phyloP scores from a whole-genome alignment of 768 basidiomycete genomes.

The Xerocomus spinulosus region DNA sequence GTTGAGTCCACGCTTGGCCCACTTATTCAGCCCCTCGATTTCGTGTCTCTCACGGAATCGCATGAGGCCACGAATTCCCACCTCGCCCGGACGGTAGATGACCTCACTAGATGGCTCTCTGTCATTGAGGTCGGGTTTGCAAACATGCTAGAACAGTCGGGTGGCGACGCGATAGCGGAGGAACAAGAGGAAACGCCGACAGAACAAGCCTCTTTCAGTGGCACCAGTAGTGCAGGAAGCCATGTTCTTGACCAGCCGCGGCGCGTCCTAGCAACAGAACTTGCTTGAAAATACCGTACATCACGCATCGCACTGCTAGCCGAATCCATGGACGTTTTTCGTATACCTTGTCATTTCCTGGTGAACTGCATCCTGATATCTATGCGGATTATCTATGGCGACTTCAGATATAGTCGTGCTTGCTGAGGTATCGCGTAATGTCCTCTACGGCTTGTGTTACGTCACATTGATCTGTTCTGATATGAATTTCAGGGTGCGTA shows the following conservation, averaged over 20 bases:
- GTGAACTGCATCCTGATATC: slow-evolving; percentile 5
- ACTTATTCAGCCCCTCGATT: slow-evolving; percentile 63
- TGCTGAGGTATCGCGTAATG: slow-evolving; percentile 74
- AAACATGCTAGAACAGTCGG: slow-evolving; percentile 53
- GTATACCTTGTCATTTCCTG: slow-evolving; percentile 12
- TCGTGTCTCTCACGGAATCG: slow-evolving; percentile 48
- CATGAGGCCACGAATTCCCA: slow-evolving; percentile 61
- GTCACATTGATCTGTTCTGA: slow-evolving; percentile 78
- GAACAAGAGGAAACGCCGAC: slow-evolving; percentile 48
- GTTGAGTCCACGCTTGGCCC: slow-evolving; percentile 37
- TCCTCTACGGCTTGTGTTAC: slow-evolving; percentile 73
- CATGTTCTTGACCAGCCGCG: slow-evolving; percentile 7
- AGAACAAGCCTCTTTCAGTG: slow-evolving; percentile 17
- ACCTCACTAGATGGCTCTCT: slow-evolving; percentile 71
- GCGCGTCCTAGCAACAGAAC: slow-evolving; percentile 16
- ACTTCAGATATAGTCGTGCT: slow-evolving; percentile 53
- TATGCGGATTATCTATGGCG: slow-evolving; percentile 16
- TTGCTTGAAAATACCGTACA: slow-evolving; percentile 12
- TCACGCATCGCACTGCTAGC: slow-evolving; percentile 12
- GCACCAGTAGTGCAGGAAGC: slow-evolving; percentile 7
- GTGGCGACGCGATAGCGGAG: slow-evolving; percentile 55
- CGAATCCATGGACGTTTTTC: slow-evolving; percentile 9
- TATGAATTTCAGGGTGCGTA: slow-evolving; percentile 80
- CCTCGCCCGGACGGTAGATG: slow-evolving; percentile 68
- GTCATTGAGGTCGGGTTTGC: slow-evolving; percentile 69